A percentile compares a stretch with the other conserved stretches of the same genome.
Evolutionary conservation across 352 stramenopile genomes (phyloP).

Genomic region (Phytopythium chamaehyphon): DNA sequence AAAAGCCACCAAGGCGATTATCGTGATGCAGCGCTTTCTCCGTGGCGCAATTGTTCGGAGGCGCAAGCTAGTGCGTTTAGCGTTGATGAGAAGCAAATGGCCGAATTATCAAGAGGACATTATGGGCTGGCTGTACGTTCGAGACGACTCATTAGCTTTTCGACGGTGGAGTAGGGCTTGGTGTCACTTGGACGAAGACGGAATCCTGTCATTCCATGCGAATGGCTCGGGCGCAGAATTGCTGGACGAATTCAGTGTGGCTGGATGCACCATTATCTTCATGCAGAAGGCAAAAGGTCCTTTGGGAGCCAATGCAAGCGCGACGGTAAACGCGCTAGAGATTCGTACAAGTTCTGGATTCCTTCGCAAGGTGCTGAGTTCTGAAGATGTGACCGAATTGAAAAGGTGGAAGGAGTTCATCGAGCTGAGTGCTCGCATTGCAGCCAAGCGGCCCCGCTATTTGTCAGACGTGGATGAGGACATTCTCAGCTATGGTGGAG

Average conservation of each 20-base stretch:
- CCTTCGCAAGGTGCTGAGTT: conserved; percentile 64
- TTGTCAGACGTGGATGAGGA: conserved; percentile 28
- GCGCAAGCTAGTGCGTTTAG: conserved; percentile 57
- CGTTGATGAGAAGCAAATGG: conserved; percentile 50
- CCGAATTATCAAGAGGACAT: conserved; percentile 50
- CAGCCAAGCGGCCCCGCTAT: conserved; percentile 22
- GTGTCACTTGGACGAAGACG: conserved; percentile 73
- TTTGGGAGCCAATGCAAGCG: conserved; percentile 24
- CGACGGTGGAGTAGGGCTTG: conserved; percentile 77
- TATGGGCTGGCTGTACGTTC: conserved; percentile 81
- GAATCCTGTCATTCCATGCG: conserved; percentile 63
- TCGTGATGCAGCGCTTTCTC: conserved; percentile 80
- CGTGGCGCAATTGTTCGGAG: conserved; percentile 66
- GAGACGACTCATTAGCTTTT: conserved; percentile 83
- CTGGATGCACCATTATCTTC: conserved; percentile 65
- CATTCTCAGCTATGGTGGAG: conserved; percentile 14
- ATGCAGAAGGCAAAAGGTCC: conserved; percentile 52
- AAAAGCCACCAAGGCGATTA: conserved; percentile 63
- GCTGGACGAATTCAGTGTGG: conserved; percentile 61
- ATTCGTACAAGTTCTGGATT: conserved; percentile 42
- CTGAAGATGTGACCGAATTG: conserved; percentile 46
- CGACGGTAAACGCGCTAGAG: conserved; percentile 44
- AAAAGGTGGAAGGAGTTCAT: conserved; percentile 74
- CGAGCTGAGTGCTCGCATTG: conserved; percentile 44
- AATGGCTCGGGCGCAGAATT: conserved; percentile 65